Base-by-base conservation (phyloP, 2,329 filamentous ascomycete species). In the Fusarium agapanthi region DNA sequence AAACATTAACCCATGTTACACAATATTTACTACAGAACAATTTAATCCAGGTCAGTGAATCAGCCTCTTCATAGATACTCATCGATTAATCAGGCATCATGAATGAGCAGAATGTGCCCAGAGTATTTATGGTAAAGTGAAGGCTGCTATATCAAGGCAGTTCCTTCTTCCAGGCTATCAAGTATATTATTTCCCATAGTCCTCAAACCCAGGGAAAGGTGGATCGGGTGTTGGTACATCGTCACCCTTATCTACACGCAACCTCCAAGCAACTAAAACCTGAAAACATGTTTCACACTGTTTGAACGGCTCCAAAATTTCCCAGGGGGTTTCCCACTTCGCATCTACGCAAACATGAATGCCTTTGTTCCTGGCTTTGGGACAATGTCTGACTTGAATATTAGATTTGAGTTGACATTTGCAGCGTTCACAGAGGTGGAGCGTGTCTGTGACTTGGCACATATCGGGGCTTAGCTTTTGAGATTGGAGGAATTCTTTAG, bases 41-140 rank as follows among this genome's bases (percentile, higher is more conserved):
- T n/a, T 6, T 13, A 4, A n/a, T n/a, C 1, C 2, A 7, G 22
- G 12, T n/a, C 20, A 14, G 11, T 40, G 2, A 28, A 2, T 3
- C 11, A 16, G 2, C 0, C 2, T 26, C 32, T 13, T 37, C 20
- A 28, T 14, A 28, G 0, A 1, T n/a, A 28, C 3, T 1, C 14
- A 16, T 40, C 0, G 0, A n/a, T n/a, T 38, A 14, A 54, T 1
- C 0, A 18, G 14, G 3, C 0, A 38, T 0, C 0, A 7, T n/a
- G 0, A 18, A 28, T 22, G 5, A 40, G n/a, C 7, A 7, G 9
- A 6, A n/a, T 6, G 8, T 22, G 14, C 10, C 7, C 2, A 14
- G 3, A 3, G 7, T 40, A 40, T 16, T 40, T 30, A 1, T n/a
- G 11, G 6, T 14, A n/a, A 18, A 18, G 0, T n/a, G 0, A 16